Evolutionary conservation across 1,284 basidiomycete genomes (phyloP), one percentile per base, ranked within the genome.

Genomic region (Sparassis latifolia): DNA sequence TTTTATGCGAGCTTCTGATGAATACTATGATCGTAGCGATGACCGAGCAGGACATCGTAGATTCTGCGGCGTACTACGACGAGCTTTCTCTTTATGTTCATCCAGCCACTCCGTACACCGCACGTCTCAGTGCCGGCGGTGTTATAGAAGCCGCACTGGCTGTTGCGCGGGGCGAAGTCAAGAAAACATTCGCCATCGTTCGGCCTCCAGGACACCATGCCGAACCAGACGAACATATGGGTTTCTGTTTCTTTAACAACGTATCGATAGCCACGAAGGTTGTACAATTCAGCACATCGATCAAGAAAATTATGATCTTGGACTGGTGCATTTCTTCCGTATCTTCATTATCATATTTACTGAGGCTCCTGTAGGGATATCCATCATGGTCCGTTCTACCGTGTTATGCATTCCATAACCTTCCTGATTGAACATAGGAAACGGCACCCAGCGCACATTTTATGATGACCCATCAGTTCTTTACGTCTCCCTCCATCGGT

Each of bases 221-320:
- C 20, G 97, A 99, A 68, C 97, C 97, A 2, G 88, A 96, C 57
- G 89, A 94, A 65, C 90, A 93, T 62, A 97, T 97, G 91, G 97
- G 97, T 1, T 99, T 99, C 69, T 99, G 97, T 69, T 95, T 99
- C 73, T 97, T 93, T 74, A 99, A 99, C 69, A 99, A 99, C 61
- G 95, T 97, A 27, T 89, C 96, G 1, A 89, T 99, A 4, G 95
- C 95, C 1, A 80, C 91, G 43, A 83, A 79, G 66, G 94, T 89
- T 35, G 80, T 85, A 32, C 90, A 87, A 61, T 74, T 85, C 53
- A 63, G 76, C 42, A 88, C 87, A 0, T 64, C 79, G 2, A 71
- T 88, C 48, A 89, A 84, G 64, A 90, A 82, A 62, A 84, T 99
- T 10, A 65, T 99, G 58, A 97, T 99, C 61, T 71, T 99, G 10